These are phyloP conservation scores for Waitea zeae DNA, from an alignment of 1,284 basidiomycete genomes.

Conservation along the genomic window DNA sequence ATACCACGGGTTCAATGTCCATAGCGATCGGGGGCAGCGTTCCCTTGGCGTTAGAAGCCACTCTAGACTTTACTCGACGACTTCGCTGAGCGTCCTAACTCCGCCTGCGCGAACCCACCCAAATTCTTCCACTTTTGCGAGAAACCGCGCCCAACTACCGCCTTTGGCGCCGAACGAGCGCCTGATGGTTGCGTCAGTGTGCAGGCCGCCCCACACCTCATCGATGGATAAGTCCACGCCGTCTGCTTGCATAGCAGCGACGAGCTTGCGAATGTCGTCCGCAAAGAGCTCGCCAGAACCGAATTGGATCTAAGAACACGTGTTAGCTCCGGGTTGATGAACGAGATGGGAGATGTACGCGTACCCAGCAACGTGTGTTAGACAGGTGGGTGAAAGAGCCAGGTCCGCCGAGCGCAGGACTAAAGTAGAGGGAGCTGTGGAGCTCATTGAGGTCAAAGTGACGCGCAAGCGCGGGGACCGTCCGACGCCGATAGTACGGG, in stretches of 20 bases:
- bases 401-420: not conserved
- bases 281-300: constrained; percentile 20
- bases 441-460: constrained; percentile 1
- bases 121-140: constrained; percentile 1
- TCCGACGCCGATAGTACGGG: constrained; percentile 1
- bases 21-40: too few relatives aligned
- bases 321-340: too few relatives aligned
- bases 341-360: not conserved
- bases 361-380: too few relatives aligned
- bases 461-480: not conserved
- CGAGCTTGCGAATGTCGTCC: constrained; percentile 16
- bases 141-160: constrained; percentile 1
- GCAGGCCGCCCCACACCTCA: constrained; percentile 10
- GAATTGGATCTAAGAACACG: constrained; percentile 2
- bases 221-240: constrained; percentile 15
- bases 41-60: too few relatives aligned
- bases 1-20: too few relatives aligned
- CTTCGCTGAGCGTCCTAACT: too few relatives aligned
- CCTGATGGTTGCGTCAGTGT: constrained; percentile 2
- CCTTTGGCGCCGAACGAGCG: constrained; percentile 1
- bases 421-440: constrained; percentile 1
- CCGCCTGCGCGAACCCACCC: constrained; percentile 3
- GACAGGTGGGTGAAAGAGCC: constrained; percentile 1
- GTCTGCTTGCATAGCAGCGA: constrained; percentile 17
- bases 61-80: too few relatives aligned